Base-by-base conservation (phyloP, 140 eudicot genomes). In the Erigeron philadelphicus region DNA sequence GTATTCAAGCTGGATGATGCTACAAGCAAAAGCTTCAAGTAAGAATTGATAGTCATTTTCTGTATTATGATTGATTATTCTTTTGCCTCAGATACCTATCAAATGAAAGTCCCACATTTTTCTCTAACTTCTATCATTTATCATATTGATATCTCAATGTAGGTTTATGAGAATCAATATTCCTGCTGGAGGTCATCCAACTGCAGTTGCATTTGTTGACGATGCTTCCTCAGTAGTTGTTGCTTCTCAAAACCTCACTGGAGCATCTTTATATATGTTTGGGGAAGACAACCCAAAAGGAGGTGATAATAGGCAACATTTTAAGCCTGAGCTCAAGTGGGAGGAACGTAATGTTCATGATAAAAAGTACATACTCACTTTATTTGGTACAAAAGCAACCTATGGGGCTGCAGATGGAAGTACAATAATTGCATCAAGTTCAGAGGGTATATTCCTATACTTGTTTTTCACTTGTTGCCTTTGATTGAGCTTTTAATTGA, bases 341-440 rank as follows among this genome's bases (percentile, higher is more conserved):
- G 87, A 79, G 76, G 87, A 87, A 43, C 95, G 87, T 56, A 93
- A 93, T 78, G 95, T 78, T 50, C 98, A 93, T 70, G 98, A 89
- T 68, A 86, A 79, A 72, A 84, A 81, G 67, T 83, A 79, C 18
- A 87, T 93, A 65, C 62, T 89, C 66, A 86, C 96, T 66, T 73
- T 93, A 61, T 72, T 70, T 53, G 96, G 88, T 72, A 63, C 95
- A 62, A 80, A 79, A 71, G 96, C 98, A 57, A 89, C 87, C 64
- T 76, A 89, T 89, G 98, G 98, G 40, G 80, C 74, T 70, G 98
- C 98, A 79, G 98, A 93, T 83, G 98, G 98, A 47, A 93, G 98
- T 76, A 80, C 93, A 44, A 76, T 93, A 41, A 66, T 93, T 41
- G 92, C 85, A 49, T 93, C 98, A 56, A 86, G 98, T 75, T 93